Conservation (phyloP, 2,329 filamentous ascomycete species). For the Fusarium sp. region DNA sequence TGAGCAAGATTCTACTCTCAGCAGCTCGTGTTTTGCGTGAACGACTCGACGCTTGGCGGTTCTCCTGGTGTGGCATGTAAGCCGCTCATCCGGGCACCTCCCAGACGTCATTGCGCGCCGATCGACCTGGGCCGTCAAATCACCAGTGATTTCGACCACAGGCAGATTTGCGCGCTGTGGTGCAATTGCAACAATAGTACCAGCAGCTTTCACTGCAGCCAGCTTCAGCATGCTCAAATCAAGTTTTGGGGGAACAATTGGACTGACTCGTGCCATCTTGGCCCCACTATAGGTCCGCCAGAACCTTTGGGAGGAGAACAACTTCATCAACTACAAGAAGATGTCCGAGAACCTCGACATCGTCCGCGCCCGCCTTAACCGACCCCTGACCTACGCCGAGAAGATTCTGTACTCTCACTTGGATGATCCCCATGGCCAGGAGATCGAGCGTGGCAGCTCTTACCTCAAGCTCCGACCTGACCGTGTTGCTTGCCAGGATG, state of each 20-base stretch:
- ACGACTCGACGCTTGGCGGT: not conserved
- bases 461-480: conserved; percentile 98
- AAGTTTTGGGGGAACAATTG: not conserved
- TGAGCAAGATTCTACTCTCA: conserved; percentile 48
- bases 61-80: not conserved
- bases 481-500: conserved; percentile 98
- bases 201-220: not conserved
- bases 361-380: conserved; percentile 89
- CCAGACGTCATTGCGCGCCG: conserved; percentile 29
- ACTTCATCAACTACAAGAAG: conserved; percentile 99
- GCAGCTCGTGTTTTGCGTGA: not conserved
- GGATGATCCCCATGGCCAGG: conserved; percentile 95
- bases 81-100: not conserved
- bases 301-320: conserved; percentile 95
- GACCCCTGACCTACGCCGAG: conserved; percentile 94
- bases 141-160: conserved; percentile 13
- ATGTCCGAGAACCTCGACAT: conserved; percentile 97
- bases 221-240: not conserved
- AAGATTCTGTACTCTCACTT: conserved; percentile 99
- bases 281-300: conserved; percentile 75
- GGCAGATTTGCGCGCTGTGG: not conserved
- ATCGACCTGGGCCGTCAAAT: conserved; percentile 16
- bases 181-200: not conserved
- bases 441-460: conserved; percentile 94
- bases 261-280: conserved; percentile 29